phyloP scores from a whole-genome alignment of 1,284 basidiomycete species.

The Pterulicium gracile region DNA sequence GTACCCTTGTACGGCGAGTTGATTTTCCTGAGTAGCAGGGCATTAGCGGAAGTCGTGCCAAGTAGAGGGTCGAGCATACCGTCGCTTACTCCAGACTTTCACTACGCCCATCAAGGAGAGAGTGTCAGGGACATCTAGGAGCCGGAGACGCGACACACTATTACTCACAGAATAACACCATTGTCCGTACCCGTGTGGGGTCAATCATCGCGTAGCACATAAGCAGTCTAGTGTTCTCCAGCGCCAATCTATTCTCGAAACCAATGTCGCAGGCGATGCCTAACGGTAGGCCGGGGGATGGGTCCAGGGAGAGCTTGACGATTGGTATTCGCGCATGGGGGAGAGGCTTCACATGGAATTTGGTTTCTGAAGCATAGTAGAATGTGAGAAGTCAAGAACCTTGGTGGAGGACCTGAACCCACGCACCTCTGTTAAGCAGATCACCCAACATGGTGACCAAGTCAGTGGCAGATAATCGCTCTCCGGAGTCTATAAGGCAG shows the following conservation, averaged over 20 bases:
- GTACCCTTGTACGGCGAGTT: conserved; percentile 98
- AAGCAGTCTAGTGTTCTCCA: conserved; percentile 93
- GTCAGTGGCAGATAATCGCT: conserved; percentile 71
- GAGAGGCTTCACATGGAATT: conserved; percentile 93
- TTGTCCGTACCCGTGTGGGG: conserved; percentile 83
- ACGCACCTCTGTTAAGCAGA: conserved; percentile 81
- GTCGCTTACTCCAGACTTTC: conserved; percentile 98
- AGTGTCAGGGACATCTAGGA: neutral
- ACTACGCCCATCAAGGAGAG: conserved; percentile 35
- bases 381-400: conserved; percentile 4
- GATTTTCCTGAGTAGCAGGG: conserved; percentile 64
- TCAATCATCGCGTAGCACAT: conserved; percentile 98
- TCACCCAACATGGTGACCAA: conserved; percentile 92
- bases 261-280: conserved; percentile 97
- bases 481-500: conserved; percentile 84
- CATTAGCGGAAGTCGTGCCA: neutral
- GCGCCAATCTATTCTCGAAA: conserved; percentile 92
- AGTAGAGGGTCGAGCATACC: conserved; percentile 31
- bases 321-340: conserved; percentile 98
- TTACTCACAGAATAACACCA: conserved; percentile 88
- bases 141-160: neutral
- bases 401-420: conserved; percentile 2
- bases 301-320: conserved; percentile 90
- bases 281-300: conserved; percentile 80
- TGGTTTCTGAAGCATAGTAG: conserved; percentile 59